A percentile compares a stretch with the other conserved stretches of the same genome.
These are phyloP conservation scores for Cystobasidium pallidum DNA, from an alignment of 1,284 basidiomycete genomes.

Conservation along the genomic window DNA sequence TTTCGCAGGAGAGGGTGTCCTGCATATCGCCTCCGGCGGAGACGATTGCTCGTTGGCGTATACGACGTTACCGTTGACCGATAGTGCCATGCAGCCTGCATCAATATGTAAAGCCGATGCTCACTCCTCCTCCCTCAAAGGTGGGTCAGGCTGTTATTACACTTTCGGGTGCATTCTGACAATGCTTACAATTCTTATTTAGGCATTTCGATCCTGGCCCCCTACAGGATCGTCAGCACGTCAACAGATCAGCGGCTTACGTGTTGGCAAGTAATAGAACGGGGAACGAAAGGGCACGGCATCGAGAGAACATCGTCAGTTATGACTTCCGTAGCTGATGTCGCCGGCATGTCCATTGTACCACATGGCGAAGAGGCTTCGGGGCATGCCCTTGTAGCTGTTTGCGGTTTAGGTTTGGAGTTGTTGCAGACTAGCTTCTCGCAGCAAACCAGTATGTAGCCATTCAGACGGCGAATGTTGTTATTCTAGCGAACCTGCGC, in stretches of 20 bases:
- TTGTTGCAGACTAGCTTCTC: constrained; percentile 9
- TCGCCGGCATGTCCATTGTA: not conserved
- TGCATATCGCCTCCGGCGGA: constrained; percentile 21
- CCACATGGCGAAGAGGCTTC: not conserved
- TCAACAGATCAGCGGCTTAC: constrained; percentile 36
- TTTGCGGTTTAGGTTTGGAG: constrained; percentile 28
- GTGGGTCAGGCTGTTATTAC: constrained; percentile 6
- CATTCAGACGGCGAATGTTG: too few species aligned
- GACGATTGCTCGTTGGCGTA: constrained; percentile 25
- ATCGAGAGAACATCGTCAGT: not conserved
- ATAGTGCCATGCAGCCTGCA: not conserved
- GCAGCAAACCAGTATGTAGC: too few species aligned
- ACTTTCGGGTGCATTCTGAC: too few species aligned
- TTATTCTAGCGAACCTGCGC: too few species aligned
- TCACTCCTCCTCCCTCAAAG: constrained; percentile 34
- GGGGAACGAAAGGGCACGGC: not conserved
- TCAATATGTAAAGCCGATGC: not conserved
- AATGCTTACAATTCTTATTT: too few species aligned
- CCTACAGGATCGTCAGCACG: constrained; percentile 4
- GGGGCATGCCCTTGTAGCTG: not conserved
- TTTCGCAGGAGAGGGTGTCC: not conserved
- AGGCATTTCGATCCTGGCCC: constrained; percentile 20
- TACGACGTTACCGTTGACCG: not conserved
- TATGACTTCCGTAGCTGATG: constrained; percentile 26
- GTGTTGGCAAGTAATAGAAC: not conserved